Conservation (phyloP, 495 filamentous ascomycete genomes). For the Lophium mytilinum region DNA sequence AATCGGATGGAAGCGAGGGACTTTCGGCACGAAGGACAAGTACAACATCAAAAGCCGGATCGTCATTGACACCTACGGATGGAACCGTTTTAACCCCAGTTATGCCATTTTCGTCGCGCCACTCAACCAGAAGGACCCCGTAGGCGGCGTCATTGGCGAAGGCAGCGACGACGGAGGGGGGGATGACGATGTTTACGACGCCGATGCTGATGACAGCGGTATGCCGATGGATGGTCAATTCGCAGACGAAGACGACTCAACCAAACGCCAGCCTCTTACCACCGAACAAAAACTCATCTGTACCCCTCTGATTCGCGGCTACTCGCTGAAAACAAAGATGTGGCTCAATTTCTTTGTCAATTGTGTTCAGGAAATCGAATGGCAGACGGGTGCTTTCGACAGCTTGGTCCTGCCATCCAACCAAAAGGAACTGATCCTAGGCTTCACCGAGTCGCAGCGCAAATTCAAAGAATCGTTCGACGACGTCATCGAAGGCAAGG, state of each 20-base stretch:
- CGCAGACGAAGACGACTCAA: constrained; percentile 31
- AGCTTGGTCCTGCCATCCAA: constrained; percentile 37
- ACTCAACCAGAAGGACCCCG: constrained; percentile 26
- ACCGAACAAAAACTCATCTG: constrained; percentile 35
- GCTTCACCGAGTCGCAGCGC: constrained; percentile 44
- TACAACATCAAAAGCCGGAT: constrained; percentile 47
- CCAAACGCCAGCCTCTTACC: constrained; percentile 22
- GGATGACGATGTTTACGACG: constrained; percentile 21
- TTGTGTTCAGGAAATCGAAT: constrained; percentile 36
- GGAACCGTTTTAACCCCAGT: constrained; percentile 37
- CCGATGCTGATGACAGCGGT: constrained; percentile 28
- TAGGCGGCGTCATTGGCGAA: background rate
- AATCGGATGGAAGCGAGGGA: constrained; percentile 31
- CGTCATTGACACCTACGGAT: constrained; percentile 45
- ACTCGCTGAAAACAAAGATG: constrained; percentile 39
- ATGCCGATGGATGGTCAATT: constrained; percentile 36
- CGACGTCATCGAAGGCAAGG: constrained; percentile 47
- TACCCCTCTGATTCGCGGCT: constrained; percentile 36
- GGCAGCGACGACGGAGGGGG: constrained; percentile 16
- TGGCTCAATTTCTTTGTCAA: constrained; percentile 41
- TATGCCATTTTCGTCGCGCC: constrained; percentile 25
- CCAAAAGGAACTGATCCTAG: constrained; percentile 44
- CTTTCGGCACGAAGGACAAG: constrained; percentile 32
- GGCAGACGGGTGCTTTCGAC: constrained; percentile 38
- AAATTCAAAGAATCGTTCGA: constrained; percentile 41